These are phyloP conservation scores for Phytophthora colocasiae DNA, from an alignment of 352 stramenopile genomes.

Conservation along the genomic window DNA sequence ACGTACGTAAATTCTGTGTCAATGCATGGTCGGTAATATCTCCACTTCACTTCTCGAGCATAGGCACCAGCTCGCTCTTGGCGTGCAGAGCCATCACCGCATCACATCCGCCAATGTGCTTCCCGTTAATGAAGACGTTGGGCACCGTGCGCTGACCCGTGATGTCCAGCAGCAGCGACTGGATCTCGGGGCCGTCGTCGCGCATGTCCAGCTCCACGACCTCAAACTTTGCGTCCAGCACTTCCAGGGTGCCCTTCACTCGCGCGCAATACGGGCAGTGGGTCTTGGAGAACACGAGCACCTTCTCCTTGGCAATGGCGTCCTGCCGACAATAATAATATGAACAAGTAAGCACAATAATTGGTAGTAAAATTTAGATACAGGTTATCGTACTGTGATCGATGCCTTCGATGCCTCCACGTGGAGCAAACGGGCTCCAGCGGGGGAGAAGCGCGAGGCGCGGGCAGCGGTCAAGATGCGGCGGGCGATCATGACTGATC, in stretches of 20 bases:
- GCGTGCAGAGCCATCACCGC: conserved; percentile 60
- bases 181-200: conserved; percentile 91
- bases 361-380: not conserved
- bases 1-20: conserved; percentile 22
- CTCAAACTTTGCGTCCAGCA: conserved; percentile 70
- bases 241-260: conserved; percentile 91
- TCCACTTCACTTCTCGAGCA: conserved; percentile 56
- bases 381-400: conserved; percentile 46
- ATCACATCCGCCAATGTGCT: conserved; percentile 97
- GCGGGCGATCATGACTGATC: conserved; percentile 25
- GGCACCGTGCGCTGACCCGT: conserved; percentile 97
- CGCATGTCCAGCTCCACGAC: conserved; percentile 77
- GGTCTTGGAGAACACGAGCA: conserved; percentile 96
- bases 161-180: conserved; percentile 89
- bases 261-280: conserved; percentile 93
- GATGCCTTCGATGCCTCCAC: conserved; percentile 69
- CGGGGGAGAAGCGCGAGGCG: conserved; percentile 22
- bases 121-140: conserved; percentile 98
- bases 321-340: conserved; percentile 34
- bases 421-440: conserved; percentile 48
- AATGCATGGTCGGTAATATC: conserved; percentile 28
- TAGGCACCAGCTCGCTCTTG: conserved; percentile 56
- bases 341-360: not conserved
- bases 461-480: conserved; percentile 26
- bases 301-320: conserved; percentile 68